Evolutionary conservation across 176 grass and related monocot genomes (phyloP).

Genomic region (Hordeum marinum): DNA sequence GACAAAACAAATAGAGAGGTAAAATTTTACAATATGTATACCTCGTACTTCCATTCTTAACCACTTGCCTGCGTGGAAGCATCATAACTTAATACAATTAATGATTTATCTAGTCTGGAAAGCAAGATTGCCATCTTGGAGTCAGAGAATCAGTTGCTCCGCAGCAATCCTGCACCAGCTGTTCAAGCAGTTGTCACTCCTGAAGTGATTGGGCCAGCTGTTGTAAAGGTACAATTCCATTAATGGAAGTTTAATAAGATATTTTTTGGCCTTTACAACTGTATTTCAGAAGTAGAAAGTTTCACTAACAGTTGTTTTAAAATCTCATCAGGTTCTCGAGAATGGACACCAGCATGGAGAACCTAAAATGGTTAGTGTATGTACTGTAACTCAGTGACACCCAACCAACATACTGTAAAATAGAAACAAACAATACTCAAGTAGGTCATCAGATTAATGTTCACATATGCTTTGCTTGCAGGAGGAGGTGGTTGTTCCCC

Average conservation of each 20-base stretch:
- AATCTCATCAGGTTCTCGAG: conserved; percentile 39
- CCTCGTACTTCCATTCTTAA: neutral
- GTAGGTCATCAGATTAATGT: conserved; percentile 3
- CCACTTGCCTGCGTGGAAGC: neutral
- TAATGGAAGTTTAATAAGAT: neutral
- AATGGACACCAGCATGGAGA: conserved; percentile 41
- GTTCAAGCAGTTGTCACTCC: conserved; percentile 29
- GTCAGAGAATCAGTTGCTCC: conserved; percentile 58
- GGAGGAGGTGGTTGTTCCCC: conserved; percentile 45
- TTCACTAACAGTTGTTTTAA: neutral
- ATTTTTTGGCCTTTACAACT: neutral
- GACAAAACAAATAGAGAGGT: conserved; percentile 69
- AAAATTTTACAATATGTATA: conserved; percentile 1
- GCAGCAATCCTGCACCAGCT: conserved; percentile 35
- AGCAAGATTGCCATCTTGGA: conserved; percentile 69
- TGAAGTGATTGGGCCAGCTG: conserved; percentile 41
- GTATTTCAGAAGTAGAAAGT: conserved; percentile 22
- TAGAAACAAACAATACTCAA: neutral
- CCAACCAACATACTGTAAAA: conserved; percentile 23
- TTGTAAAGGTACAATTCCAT: conserved; percentile 40
- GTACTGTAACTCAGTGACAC: conserved; percentile 12
- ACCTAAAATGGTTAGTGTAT: conserved; percentile 33
- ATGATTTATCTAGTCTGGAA: conserved; percentile 43
- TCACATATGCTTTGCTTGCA: conserved; percentile 36
- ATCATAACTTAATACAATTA: neutral